These are phyloP conservation scores for Nicotiana sylvestris DNA, from an alignment of 257 asterid genomes.

Conservation along the genomic window DNA sequence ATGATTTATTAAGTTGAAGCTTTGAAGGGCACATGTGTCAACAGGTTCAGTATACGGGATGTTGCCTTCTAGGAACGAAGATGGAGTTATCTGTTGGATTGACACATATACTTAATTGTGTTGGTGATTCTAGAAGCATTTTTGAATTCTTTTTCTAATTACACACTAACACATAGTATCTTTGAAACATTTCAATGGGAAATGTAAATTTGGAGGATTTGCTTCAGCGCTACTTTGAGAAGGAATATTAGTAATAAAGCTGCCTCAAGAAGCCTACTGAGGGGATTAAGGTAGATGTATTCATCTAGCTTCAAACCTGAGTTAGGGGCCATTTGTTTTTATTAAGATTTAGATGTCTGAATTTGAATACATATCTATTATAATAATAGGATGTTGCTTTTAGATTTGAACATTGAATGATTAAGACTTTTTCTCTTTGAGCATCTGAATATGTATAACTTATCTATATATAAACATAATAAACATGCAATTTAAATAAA, in stretches of 20 bases:
- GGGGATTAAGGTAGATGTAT: not conserved
- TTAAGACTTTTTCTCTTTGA: too few relatives aligned
- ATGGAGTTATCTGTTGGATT: not conserved
- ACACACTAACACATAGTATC: not conserved
- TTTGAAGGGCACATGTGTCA: not conserved
- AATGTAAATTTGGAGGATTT: not conserved
- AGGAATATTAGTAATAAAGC: not conserved
- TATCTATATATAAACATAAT: too few relatives aligned
- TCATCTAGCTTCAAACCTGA: not conserved
- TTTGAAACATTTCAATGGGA: not conserved
- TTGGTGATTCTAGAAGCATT: not conserved
- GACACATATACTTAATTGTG: not conserved
- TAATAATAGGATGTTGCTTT: too few relatives aligned
- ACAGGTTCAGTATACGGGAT: not conserved
- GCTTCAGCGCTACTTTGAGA: not conserved
- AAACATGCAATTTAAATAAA: too few relatives aligned
- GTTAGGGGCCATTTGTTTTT: too few relatives aligned
- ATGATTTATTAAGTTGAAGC: not conserved
- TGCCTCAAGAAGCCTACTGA: not conserved
- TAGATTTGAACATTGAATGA: too few relatives aligned
- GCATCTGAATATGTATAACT: too few relatives aligned
- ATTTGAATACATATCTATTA: too few relatives aligned
- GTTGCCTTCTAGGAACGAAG: not conserved
- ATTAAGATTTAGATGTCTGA: too few relatives aligned
- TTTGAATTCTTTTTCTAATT: not conserved